These are phyloP conservation scores for Wickerhamiella parazyma DNA, from an alignment of 805 yeast species.

Conservation along the genomic window DNA sequence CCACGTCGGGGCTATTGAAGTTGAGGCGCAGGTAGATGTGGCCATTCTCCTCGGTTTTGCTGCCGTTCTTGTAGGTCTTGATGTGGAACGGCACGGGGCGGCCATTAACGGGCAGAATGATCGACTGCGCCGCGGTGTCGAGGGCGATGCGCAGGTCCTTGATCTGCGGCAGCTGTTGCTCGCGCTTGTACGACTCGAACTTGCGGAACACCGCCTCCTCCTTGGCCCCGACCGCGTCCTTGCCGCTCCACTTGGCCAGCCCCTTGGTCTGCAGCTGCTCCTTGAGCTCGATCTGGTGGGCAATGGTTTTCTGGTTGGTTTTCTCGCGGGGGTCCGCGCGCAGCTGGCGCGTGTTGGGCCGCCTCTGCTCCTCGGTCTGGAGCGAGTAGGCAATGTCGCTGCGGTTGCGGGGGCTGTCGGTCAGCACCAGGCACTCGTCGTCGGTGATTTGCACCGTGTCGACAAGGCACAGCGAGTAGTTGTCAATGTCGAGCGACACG, in stretches of 20 bases:
- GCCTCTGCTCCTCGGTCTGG: constrained; percentile 33
- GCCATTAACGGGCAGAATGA: constrained; percentile 82
- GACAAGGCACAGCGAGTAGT: constrained; percentile 58
- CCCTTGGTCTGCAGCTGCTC: constrained; percentile 82
- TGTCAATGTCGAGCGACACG: constrained; percentile 60
- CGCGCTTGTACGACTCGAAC: constrained; percentile 89
- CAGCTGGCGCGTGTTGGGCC: constrained; percentile 11
- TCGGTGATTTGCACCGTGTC: constrained; percentile 67
- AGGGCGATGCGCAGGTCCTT: constrained; percentile 77
- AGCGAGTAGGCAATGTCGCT: constrained; percentile 74
- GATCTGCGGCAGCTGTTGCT: constrained; percentile 79
- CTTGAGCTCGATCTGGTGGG: constrained; percentile 70
- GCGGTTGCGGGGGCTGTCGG: constrained; percentile 58
- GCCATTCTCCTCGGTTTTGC: constrained; percentile 93
- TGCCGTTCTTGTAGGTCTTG: constrained; percentile 84
- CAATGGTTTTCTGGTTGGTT: constrained; percentile 70
- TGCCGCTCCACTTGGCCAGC: constrained; percentile 30
- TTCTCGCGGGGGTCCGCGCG: constrained; percentile 15
- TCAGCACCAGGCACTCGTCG: constrained; percentile 48
- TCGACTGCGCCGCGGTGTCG: constrained; percentile 77
- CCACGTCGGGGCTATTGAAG: constrained; percentile 88
- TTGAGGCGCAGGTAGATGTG: constrained; percentile 80
- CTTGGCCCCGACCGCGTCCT: constrained; percentile 25
- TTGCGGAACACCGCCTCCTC: constrained; percentile 65
- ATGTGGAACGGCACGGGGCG: constrained; percentile 97